Evolutionary conservation across 164 flowering plant genomes (phyloP).

Genomic region (Saururus chinensis): DNA sequence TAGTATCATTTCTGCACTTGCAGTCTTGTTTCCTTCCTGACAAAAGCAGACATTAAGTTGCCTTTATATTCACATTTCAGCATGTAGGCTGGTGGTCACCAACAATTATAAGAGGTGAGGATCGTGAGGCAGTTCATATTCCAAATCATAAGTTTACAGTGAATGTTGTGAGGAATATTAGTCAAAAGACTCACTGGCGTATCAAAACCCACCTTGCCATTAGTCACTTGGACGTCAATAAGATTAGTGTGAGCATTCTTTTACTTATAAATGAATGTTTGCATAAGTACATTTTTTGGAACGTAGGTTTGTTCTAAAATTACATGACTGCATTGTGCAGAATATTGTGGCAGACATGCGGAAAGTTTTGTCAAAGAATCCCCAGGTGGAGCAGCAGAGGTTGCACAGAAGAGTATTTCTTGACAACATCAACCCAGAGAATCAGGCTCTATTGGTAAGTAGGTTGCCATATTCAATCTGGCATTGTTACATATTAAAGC

Average conservation of each 20-base stretch:
- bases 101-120: conserved; percentile 91
- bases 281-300: conserved; percentile 1
- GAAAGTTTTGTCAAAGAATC: conserved; percentile 90
- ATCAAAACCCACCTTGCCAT: conserved; percentile 87
- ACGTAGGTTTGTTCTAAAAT: neutral
- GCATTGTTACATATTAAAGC: neutral
- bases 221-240: conserved; percentile 87
- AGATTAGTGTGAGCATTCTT: conserved; percentile 63
- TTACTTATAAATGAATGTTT: neutral
- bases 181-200: conserved; percentile 97
- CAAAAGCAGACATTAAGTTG: neutral
- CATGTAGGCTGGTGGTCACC: conserved; percentile 99
- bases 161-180: conserved; percentile 90
- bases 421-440: conserved; percentile 67
- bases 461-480: neutral
- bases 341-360: conserved; percentile 96
- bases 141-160: conserved; percentile 95
- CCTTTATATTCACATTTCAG: conserved; percentile 23
- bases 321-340: conserved; percentile 26
- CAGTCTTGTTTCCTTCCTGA: neutral
- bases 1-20: neutral
- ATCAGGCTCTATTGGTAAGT: conserved; percentile 82
- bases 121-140: conserved; percentile 94
- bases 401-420: conserved; percentile 89
- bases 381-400: conserved; percentile 92